Evolutionary conservation across 2,329 filamentous ascomycete species (phyloP).

Genomic region (Clonostachys solani): DNA sequence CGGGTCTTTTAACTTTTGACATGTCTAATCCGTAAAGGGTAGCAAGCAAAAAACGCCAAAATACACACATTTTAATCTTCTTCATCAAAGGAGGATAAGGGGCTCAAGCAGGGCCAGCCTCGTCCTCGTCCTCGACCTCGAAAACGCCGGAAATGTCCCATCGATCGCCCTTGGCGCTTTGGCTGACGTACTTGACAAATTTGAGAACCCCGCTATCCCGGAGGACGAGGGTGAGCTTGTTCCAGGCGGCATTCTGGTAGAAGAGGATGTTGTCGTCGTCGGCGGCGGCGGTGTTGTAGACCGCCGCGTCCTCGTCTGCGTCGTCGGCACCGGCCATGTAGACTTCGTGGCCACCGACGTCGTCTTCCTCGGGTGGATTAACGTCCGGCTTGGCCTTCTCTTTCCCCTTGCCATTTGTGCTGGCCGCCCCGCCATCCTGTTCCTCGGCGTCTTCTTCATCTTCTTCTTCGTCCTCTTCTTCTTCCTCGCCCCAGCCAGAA

Average conservation of each 20-base stretch:
- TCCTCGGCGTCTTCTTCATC: conserved; percentile 20
- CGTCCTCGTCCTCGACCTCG: conserved; percentile 55
- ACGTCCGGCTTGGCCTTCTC: conserved; percentile 22
- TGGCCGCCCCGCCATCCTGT: conserved; percentile 11
- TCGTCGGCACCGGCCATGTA: conserved; percentile 91
- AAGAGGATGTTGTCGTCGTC: conserved; percentile 72
- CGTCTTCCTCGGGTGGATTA: conserved; percentile 31
- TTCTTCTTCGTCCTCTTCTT: conserved; percentile 38
- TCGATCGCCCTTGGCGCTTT: conserved; percentile 76
- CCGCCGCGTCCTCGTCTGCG: conserved; percentile 69
- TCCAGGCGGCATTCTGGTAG: conserved; percentile 70
- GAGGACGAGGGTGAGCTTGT: conserved; percentile 85
- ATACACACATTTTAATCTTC: no score
- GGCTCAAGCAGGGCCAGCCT: conserved; percentile 6
- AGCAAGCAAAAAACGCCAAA: no score
- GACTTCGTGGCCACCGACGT: conserved; percentile 76
- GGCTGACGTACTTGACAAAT: conserved; percentile 95
- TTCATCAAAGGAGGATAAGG: no score
- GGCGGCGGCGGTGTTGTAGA: conserved; percentile 77
- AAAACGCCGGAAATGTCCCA: conserved; percentile 86
- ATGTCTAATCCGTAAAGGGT: no score
- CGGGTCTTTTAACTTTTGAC: no score
- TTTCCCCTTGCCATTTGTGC: conserved; percentile 19
- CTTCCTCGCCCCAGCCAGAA: conserved; percentile 75
- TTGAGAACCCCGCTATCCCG: conserved; percentile 81